These are phyloP conservation scores for Penicillium pancosmium DNA, from an alignment of 495 filamentous ascomycete species.

Conservation along the genomic window DNA sequence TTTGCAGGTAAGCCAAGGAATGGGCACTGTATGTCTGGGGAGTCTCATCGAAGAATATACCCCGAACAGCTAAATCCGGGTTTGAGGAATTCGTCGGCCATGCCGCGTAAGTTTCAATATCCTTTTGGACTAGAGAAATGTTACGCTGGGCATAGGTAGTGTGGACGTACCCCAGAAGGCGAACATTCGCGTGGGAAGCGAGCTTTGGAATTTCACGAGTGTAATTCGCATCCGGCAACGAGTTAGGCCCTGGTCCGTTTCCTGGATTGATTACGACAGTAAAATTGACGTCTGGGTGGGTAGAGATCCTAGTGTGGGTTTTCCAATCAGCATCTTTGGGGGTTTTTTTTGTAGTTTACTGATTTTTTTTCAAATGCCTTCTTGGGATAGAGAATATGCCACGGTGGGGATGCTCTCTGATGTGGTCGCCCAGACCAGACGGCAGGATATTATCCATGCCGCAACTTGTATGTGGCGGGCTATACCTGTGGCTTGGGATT, in stretches of 20 bases:
- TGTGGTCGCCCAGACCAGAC: slow-evolving; percentile 11
- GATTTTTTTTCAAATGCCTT: slow-evolving; percentile 16
- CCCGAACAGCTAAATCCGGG: slow-evolving; percentile 41
- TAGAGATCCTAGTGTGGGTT: slow-evolving; percentile 37
- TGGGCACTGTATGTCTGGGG: slow-evolving; percentile 42
- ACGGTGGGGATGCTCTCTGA: slow-evolving; percentile 16
- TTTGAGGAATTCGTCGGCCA: slow-evolving; percentile 46
- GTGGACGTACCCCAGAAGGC: slow-evolving; percentile 57
- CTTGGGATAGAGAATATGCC: neutral
- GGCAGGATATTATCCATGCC: slow-evolving; percentile 10
- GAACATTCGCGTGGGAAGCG: slow-evolving; percentile 48
- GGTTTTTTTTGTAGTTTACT: slow-evolving; percentile 4
- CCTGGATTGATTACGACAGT: slow-evolving; percentile 58
- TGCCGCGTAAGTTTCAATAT: slow-evolving; percentile 51
- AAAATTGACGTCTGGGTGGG: slow-evolving; percentile 51
- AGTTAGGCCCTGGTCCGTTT: slow-evolving; percentile 52
- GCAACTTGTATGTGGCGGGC: slow-evolving; percentile 17
- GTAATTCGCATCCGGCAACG: slow-evolving; percentile 55
- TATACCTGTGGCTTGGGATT: slow-evolving; percentile 29
- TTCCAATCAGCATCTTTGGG: slow-evolving; percentile 1
- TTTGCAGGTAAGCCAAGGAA: slow-evolving; percentile 40
- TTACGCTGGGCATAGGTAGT: slow-evolving; percentile 52
- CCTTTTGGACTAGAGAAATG: slow-evolving; percentile 39
- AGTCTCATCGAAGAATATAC: slow-evolving; percentile 54
- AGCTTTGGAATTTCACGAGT: slow-evolving; percentile 49